A percentile compares a stretch with the other conserved stretches of the same genome.
phyloP scores from a whole-genome alignment of 1,284 basidiomycete genomes.

The Ustilago lituana region DNA sequence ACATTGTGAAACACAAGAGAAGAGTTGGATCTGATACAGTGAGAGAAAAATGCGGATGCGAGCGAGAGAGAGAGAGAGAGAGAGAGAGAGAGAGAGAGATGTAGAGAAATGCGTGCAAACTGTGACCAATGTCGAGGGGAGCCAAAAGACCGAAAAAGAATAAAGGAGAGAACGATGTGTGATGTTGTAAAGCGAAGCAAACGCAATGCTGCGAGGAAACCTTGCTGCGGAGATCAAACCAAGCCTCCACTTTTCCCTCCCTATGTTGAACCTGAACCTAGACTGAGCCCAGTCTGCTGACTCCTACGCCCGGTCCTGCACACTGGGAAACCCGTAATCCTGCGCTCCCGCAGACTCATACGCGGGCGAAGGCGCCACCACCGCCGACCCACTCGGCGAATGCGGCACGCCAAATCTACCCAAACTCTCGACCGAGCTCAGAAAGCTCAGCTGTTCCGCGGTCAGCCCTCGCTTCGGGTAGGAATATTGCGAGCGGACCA shows the following conservation, averaged over 20 bases:
- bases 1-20: too few species aligned
- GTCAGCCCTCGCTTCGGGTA: slow-evolving; percentile 38
- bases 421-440: slow-evolving; percentile 46
- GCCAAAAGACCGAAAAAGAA: neutral
- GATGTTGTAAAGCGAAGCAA: too few species aligned
- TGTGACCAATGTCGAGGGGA: too few species aligned
- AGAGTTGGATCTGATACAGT: too few species aligned
- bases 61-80: neutral
- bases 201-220: too few species aligned
- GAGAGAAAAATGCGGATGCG: slow-evolving; percentile 1
- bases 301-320: too few species aligned
- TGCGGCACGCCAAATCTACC: slow-evolving; percentile 38
- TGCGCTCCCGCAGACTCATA: slow-evolving; percentile 10
- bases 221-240: neutral
- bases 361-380: slow-evolving; percentile 10
- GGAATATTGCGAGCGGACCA: slow-evolving; percentile 40
- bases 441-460: slow-evolving; percentile 36
- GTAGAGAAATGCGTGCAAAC: slow-evolving; percentile 7
- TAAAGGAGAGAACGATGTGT: neutral
- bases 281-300: too few species aligned
- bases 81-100: neutral
- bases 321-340: slow-evolving; percentile 34
- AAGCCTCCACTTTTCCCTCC: too few species aligned
- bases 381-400: neutral
- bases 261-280: too few species aligned